Conservation (phyloP, 2,329 filamentous ascomycete species). For the Fusarium subtropicale region DNA sequence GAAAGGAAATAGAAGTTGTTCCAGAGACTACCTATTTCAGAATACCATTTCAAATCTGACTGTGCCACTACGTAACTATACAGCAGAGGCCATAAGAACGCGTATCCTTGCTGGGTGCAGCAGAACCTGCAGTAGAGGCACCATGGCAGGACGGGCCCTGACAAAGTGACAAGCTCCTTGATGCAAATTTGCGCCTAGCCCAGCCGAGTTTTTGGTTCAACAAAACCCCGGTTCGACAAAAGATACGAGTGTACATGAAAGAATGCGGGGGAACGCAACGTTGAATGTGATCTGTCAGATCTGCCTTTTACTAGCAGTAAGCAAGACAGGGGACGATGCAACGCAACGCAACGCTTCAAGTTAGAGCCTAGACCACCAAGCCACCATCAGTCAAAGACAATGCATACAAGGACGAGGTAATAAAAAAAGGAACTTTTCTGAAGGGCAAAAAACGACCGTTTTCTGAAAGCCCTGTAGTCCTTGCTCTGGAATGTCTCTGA, state of each 20-base stretch:
- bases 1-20: constrained; percentile 2
- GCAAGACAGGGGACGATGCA: constrained; percentile 42
- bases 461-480: constrained; percentile 19
- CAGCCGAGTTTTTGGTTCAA: constrained; percentile 26
- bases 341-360: constrained; percentile 41
- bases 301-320: constrained; percentile 23
- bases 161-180: constrained; percentile 24
- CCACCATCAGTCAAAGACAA: constrained; percentile 9
- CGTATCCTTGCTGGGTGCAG: constrained; percentile 27
- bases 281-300: constrained; percentile 43
- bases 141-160: constrained; percentile 26
- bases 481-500: constrained; percentile 36
- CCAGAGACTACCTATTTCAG: not conserved
- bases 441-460: constrained; percentile 20
- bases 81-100: constrained; percentile 10
- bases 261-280: constrained; percentile 44
- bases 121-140: constrained; percentile 42
- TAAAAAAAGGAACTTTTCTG: constrained; percentile 1
- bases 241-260: constrained; percentile 12
- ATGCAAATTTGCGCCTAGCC: constrained; percentile 20
- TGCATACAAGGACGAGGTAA: constrained; percentile 15
- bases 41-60: constrained; percentile 2
- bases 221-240: constrained; percentile 15
- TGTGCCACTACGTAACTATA: constrained; percentile 25
- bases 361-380: constrained; percentile 15